Evolutionary conservation across 805 yeast species (phyloP).

Genomic region (Yarrowia deformans): DNA sequence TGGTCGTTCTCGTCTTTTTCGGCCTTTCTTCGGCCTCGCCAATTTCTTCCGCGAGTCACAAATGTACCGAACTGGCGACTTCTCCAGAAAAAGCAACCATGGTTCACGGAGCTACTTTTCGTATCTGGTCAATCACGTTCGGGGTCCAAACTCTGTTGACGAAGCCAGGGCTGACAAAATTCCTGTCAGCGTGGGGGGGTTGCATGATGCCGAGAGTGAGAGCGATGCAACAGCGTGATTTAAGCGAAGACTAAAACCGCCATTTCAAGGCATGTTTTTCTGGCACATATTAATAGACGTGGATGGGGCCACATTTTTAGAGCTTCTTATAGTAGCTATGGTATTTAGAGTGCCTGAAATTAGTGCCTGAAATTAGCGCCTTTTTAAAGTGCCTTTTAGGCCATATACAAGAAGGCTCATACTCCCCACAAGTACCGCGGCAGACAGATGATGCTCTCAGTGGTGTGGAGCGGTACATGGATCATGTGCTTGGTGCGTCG

Average conservation of each 20-base stretch:
- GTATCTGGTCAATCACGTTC: slow-evolving; percentile 24
- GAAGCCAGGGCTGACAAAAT: slow-evolving; percentile 2
- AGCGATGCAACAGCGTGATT: no score
- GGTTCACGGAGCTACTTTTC: slow-evolving; percentile 6
- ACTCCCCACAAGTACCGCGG: no score
- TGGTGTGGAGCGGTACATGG: no score
- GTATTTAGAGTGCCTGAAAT: no score
- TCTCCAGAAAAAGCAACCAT: neutral
- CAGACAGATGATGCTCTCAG: no score
- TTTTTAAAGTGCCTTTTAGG: neutral
- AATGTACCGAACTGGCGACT: neutral
- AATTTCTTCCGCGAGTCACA: neutral
- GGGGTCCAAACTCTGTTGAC: neutral
- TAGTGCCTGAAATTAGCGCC: neutral
- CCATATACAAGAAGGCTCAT: neutral
- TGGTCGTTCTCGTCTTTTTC: no score
- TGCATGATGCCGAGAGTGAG: neutral
- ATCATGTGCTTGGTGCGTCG: neutral
- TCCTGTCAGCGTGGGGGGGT: slow-evolving; percentile 9
- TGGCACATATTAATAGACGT: neutral
- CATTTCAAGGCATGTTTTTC: neutral
- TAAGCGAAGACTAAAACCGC: neutral
- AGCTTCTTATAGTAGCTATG: neutral
- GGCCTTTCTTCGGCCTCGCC: no score
- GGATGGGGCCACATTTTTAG: neutral